Evolutionary conservation across 352 stramenopile species (phyloP).

Genomic region (Phytopythium litorale): DNA sequence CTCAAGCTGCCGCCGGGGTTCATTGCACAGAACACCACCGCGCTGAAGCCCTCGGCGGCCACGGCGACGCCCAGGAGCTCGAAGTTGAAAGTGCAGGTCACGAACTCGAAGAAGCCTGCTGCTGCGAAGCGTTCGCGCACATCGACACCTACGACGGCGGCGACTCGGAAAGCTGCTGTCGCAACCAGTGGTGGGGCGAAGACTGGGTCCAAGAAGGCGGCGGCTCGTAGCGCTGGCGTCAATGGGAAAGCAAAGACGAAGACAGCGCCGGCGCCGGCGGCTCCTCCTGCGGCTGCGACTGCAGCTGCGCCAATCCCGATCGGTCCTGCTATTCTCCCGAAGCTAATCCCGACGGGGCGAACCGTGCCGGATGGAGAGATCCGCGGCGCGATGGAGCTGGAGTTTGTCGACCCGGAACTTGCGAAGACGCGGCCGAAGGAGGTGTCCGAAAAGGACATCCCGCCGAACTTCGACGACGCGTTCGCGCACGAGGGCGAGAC

Average conservation of each 20-base stretch:
- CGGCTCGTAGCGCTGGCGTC: constrained; percentile 1
- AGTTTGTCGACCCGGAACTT: constrained; percentile 30
- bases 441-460: constrained; percentile 55
- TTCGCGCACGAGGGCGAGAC: constrained; percentile 60
- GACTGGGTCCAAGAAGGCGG: background rate
- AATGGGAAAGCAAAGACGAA: constrained; percentile 10
- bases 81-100: constrained; percentile 40
- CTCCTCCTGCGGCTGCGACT: constrained; percentile 1
- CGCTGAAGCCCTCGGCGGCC: constrained; percentile 1
- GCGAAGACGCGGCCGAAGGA: constrained; percentile 34
- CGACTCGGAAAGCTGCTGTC: constrained; percentile 11
- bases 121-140: constrained; percentile 32
- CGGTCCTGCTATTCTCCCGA: constrained; percentile 34
- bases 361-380: constrained; percentile 58
- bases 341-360: constrained; percentile 54
- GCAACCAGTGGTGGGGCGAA: background rate
- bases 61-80: constrained; percentile 12
- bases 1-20: constrained; percentile 57
- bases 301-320: background rate
- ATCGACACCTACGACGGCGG: constrained; percentile 8
- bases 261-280: background rate
- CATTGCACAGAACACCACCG: constrained; percentile 21
- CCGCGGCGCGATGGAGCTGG: constrained; percentile 53
- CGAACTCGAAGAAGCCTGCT: constrained; percentile 26
- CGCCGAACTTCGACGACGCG: constrained; percentile 61